Conservation (phyloP, 345 rosid genomes). For the Crucihimalaya himalaica region DNA sequence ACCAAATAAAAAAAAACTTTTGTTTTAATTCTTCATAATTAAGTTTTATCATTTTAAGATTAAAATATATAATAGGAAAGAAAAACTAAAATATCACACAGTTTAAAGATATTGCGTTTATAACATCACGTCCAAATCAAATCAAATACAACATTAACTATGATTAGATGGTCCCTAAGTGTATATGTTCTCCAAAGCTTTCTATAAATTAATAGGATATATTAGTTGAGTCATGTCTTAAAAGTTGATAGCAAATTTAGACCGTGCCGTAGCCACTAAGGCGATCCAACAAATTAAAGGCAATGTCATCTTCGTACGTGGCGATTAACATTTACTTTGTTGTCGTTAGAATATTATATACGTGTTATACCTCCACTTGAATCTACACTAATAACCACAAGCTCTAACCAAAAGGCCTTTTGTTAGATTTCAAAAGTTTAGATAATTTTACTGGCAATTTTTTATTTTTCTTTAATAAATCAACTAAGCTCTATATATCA, state of each 20-base stretch:
- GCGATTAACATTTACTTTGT: slow-evolving; percentile 25
- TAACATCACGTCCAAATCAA: slow-evolving; percentile 27
- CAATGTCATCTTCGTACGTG: slow-evolving; percentile 27
- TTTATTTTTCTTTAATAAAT: too few species aligned
- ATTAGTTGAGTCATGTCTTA: slow-evolving; percentile 39
- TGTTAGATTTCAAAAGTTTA: background rate
- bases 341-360: slow-evolving; percentile 15
- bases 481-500: background rate
- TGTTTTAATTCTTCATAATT: background rate
- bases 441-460: background rate
- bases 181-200: slow-evolving; percentile 20
- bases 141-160: slow-evolving; percentile 22
- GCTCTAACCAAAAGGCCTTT: slow-evolving; percentile 19
- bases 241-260: slow-evolving; percentile 42
- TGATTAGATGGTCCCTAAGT: slow-evolving; percentile 33
- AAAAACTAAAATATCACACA: background rate
- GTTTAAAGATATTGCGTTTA: background rate
- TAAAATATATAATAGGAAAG: background rate
- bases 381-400: slow-evolving; percentile 23
- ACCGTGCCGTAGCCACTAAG: slow-evolving; percentile 42
- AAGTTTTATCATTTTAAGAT: background rate
- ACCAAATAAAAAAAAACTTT: background rate
- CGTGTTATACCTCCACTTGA: slow-evolving; percentile 28
- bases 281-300: slow-evolving; percentile 32
- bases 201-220: slow-evolving; percentile 25